A percentile compares a stretch with the other conserved stretches of the same genome.
These are phyloP conservation scores for Erythrobasidium hasegawianum DNA, from an alignment of 1,284 basidiomycete genomes.

Conservation along the genomic window DNA sequence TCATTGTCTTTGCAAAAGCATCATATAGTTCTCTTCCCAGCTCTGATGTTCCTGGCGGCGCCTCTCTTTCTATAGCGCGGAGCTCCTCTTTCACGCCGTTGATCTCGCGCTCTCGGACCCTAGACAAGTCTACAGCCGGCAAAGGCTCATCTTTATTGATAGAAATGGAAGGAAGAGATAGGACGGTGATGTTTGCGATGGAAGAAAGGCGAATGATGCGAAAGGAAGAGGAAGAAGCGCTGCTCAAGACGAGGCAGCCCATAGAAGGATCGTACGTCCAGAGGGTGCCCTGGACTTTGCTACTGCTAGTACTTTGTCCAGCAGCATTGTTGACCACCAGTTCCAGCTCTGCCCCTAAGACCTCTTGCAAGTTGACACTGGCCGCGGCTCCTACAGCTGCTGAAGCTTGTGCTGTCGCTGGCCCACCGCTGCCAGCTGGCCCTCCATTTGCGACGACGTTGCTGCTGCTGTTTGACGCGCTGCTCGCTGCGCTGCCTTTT, in stretches of 20 bases:
- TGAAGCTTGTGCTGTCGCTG: neutral
- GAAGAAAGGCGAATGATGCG: conserved; percentile 18
- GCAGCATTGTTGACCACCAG: conserved; percentile 17
- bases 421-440: neutral
- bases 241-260: conserved; percentile 12
- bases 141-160: neutral
- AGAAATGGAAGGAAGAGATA: neutral
- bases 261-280: conserved; percentile 27
- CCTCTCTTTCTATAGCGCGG: conserved; percentile 14
- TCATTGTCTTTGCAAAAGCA: conserved; percentile 28
- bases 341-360: conserved; percentile 18
- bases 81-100: conserved; percentile 16
- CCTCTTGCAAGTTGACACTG: neutral
- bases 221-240: conserved; percentile 10
- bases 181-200: conserved; percentile 16
- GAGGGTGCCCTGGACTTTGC: conserved; percentile 15
- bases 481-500: neutral
- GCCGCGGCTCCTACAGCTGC: neutral
- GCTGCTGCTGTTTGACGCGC: conserved; percentile 1
- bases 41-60: conserved; percentile 18
- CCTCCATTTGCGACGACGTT: too few species aligned
- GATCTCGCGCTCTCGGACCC: conserved; percentile 19
- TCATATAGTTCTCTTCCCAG: conserved; percentile 23
- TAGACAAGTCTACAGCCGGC: conserved; percentile 16
- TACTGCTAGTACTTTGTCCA: conserved; percentile 13